These are phyloP conservation scores for Rugonectria rugulosa DNA, from an alignment of 2,329 filamentous ascomycete genomes.

Conservation along the genomic window DNA sequence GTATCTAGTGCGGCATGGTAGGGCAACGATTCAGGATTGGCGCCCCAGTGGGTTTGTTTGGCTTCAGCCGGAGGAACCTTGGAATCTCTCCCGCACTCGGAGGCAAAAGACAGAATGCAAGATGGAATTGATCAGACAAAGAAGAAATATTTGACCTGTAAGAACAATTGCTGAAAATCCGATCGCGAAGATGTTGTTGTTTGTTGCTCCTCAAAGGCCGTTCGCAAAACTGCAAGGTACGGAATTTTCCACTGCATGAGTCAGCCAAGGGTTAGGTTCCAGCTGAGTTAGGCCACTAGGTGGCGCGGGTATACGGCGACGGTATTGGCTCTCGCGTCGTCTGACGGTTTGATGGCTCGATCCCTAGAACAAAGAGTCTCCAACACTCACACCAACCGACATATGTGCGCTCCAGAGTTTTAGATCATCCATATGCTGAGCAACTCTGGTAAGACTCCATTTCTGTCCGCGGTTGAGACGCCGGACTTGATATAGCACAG, in stretches of 20 bases:
- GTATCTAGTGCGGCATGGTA: not conserved
- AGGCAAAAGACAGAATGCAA: not conserved
- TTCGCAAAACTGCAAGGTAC: not conserved
- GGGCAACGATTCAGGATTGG: constrained; percentile 16
- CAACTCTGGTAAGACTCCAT: no score
- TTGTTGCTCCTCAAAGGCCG: no score
- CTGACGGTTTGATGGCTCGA: constrained; percentile 13
- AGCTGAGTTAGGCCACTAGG: constrained; percentile 1
- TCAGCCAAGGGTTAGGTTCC: not conserved
- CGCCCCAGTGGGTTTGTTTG: not conserved
- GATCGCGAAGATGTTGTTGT: no score
- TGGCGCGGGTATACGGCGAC: not conserved
- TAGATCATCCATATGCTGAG: not conserved
- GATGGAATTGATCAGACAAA: not conserved
- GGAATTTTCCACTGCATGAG: not conserved
- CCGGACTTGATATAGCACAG: not conserved
- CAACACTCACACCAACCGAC: not conserved
- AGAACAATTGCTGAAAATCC: no score
- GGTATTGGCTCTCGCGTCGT: constrained; percentile 3
- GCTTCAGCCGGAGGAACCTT: constrained; percentile 1
- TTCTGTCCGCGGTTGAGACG: no score
- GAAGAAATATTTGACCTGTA: not conserved
- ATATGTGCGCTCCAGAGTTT: not conserved
- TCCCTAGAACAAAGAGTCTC: not conserved
- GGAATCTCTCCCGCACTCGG: not conserved